Conservation (phyloP, 2,329 filamentous ascomycete genomes). For the Trichoderma sp. region DNA sequence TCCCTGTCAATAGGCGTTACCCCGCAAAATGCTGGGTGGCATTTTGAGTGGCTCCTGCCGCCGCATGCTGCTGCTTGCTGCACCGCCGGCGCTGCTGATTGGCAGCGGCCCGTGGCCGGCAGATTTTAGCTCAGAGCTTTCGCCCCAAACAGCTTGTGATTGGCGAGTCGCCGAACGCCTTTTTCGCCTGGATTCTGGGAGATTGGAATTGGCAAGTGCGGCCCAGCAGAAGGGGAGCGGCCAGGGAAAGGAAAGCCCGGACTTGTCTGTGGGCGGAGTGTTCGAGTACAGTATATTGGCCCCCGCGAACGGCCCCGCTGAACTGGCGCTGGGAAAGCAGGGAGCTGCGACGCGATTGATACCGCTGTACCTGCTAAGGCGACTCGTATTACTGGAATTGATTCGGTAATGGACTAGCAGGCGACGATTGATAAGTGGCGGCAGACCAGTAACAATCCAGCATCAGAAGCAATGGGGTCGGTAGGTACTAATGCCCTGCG, state of each 20-base stretch:
- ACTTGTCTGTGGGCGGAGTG: not conserved
- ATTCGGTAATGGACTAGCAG: slow-evolving; percentile 22
- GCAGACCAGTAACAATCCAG: not conserved
- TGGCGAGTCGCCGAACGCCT: slow-evolving; percentile 11
- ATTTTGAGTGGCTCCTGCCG: slow-evolving; percentile 17
- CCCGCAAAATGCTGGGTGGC: slow-evolving; percentile 29
- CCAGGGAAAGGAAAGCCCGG: not conserved
- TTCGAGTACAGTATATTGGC: not conserved
- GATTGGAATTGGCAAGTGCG: not conserved
- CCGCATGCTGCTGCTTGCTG: slow-evolving; percentile 1
- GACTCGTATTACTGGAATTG: slow-evolving; percentile 22
- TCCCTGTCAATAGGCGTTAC: slow-evolving; percentile 23
- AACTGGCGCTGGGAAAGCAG: not conserved
- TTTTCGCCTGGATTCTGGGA: not conserved
- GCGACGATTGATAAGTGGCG: slow-evolving; percentile 2
- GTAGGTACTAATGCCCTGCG: not conserved
- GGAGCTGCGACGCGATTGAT: not conserved
- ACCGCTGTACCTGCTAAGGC: not conserved
- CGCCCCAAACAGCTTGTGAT: not conserved
- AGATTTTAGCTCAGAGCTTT: slow-evolving; percentile 23
- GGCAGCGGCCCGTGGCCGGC: slow-evolving; percentile 29
- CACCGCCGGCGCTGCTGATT: slow-evolving; percentile 28
- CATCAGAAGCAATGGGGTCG: not conserved
- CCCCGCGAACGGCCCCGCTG: not conserved
- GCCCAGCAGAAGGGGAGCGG: not conserved